Base-by-base conservation (phyloP, 1,139 yeast species). In the Lodderomyces parapsilosis region DNA sequence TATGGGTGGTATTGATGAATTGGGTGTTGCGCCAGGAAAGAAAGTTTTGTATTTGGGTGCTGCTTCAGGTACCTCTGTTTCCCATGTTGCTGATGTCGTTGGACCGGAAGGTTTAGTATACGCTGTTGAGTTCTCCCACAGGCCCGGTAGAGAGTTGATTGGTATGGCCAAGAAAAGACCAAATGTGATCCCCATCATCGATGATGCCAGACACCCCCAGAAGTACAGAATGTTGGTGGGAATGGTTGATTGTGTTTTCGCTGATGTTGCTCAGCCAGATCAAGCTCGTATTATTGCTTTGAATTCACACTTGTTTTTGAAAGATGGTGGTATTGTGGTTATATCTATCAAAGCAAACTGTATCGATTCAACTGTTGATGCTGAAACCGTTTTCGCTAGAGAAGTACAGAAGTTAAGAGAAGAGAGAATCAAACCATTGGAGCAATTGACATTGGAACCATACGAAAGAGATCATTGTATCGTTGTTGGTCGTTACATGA, bases 91-190 rank as follows among this genome's bases (percentile, higher is more conserved):
- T 55, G 99, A 93, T 70, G 85, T 93, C 55, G 99, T 93, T 55
- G 99, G 99, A 53, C 98, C 99, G 66, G 97, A 90, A 74, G 99
- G 99, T 68, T 78, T 89, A 62, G 99, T 93, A 48, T 94, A 93
- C 68, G 99, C 99, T 46, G 99, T 93, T 58, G 99, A 93, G 74
- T 93, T 93, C 77, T 90, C 98, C 51, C 99, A 93, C 80, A 86
- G 99, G 80, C 96, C 98, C 61, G 99, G 99, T 68, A 87, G 99
- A 80, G 99, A 93, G 73, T 82, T 93, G 73, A 91, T 94, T 64
- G 89, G 96, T 63, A 93, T 93, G 99, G 99, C 99, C 67, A 93
- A 93, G 83, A 93, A 93, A 94, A 88, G 99, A 82, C 98, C 99
- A 55, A 93, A 93, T 66, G 96, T 93, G 47, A 88, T 94, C 56